These are phyloP conservation scores for Toxoplasma gondii DNA, from an alignment of 169 alveolate genomes.

Conservation along the genomic window DNA sequence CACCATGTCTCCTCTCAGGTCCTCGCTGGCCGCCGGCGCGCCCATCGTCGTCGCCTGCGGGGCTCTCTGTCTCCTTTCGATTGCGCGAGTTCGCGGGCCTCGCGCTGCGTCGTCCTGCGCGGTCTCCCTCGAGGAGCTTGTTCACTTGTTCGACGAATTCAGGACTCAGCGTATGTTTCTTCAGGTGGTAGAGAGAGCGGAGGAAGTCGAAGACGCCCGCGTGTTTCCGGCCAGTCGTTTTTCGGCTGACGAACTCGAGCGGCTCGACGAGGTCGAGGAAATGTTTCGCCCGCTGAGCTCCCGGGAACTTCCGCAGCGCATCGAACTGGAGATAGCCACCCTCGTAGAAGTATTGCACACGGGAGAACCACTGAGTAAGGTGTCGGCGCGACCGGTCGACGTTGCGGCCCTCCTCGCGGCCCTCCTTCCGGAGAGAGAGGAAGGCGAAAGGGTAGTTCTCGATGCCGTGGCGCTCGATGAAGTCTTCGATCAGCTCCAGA, in stretches of 20 bases:
- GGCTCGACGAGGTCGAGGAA: conserved; percentile 64
- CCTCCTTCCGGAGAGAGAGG: conserved; percentile 38
- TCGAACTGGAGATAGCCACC: conserved; percentile 51
- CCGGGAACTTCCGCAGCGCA: conserved; percentile 54
- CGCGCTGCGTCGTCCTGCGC: neutral
- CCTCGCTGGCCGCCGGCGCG: neutral
- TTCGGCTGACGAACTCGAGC: conserved; percentile 63
- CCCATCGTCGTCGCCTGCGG: neutral
- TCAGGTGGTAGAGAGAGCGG: conserved; percentile 40
- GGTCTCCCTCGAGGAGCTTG: neutral
- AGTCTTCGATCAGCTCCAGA: conserved; percentile 61
- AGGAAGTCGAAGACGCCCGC: conserved; percentile 59
- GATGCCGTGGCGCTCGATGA: conserved; percentile 58
- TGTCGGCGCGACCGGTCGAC: conserved; percentile 64
- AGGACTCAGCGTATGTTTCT: neutral
- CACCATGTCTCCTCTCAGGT: neutral
- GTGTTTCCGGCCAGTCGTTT: conserved; percentile 63
- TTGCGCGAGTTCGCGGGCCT: neutral
- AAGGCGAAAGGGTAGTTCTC: conserved; percentile 54
- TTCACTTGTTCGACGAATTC: neutral
- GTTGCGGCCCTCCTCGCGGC: conserved; percentile 50
- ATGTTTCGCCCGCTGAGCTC: conserved; percentile 56
- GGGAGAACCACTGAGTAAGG: conserved; percentile 63
- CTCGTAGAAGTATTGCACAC: conserved; percentile 58
- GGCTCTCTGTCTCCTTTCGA: neutral